phyloP scores from a whole-genome alignment of 2,329 filamentous ascomycete species.

The Aureobasidium pullulans region DNA sequence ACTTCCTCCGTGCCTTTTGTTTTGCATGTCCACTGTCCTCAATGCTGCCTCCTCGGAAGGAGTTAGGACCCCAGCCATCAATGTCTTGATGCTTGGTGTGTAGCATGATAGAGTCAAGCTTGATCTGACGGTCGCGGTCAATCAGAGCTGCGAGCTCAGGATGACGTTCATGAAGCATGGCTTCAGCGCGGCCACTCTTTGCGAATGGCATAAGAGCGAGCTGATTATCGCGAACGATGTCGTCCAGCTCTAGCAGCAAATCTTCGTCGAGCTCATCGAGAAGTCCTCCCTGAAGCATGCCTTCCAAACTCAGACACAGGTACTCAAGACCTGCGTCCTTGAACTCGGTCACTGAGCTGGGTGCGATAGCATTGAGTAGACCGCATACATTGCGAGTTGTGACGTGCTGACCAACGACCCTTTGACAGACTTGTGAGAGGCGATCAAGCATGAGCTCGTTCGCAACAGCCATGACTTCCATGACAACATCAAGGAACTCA shows the following conservation, averaged over 20 bases:
- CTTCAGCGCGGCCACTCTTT: constrained; percentile 65
- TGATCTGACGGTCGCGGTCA: constrained; percentile 59
- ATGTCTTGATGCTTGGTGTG: constrained; percentile 57
- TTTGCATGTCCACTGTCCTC: constrained; percentile 51
- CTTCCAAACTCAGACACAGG: constrained; percentile 82
- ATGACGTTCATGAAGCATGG: constrained; percentile 56
- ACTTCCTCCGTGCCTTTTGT: constrained; percentile 34
- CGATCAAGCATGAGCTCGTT: constrained; percentile 95
- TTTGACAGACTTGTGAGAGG: constrained; percentile 83
- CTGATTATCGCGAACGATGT: constrained; percentile 75
- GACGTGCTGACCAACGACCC: constrained; percentile 73
- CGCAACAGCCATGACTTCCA: constrained; percentile 82
- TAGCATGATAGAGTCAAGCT: constrained; percentile 70
- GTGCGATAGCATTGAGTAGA: constrained; percentile 77
- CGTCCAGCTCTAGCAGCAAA: constrained; percentile 72
- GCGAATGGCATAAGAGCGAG: constrained; percentile 68
- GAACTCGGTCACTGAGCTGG: constrained; percentile 75
- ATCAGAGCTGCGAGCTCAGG: constrained; percentile 58
- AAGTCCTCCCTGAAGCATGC: constrained; percentile 82
- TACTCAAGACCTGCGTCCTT: constrained; percentile 86
- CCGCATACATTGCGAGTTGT: constrained; percentile 78
- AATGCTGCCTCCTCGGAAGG: constrained; percentile 55
- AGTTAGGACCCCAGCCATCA: constrained; percentile 55
- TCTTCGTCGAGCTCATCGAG: constrained; percentile 81
- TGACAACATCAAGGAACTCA: constrained; percentile 77